Evolutionary conservation across 2,329 filamentous ascomycete genomes (phyloP).

Genomic region (Pseudogymnoascus sp.): DNA sequence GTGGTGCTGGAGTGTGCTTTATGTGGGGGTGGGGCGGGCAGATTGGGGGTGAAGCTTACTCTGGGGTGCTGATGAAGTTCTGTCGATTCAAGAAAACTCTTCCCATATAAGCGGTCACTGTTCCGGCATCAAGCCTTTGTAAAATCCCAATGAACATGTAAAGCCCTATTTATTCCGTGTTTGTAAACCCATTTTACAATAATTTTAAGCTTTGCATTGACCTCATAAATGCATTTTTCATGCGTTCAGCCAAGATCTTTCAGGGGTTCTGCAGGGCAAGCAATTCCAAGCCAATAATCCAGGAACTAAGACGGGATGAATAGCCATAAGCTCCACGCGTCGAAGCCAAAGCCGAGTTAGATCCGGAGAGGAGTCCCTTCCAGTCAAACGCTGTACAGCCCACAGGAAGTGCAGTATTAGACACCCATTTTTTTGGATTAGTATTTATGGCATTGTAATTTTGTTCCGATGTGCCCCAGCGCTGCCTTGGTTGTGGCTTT

Average conservation of each 20-base stretch:
- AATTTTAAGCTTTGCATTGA: not conserved
- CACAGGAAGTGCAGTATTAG: not conserved
- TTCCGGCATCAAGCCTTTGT: not conserved
- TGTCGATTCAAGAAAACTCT: not conserved
- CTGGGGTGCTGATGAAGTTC: not conserved
- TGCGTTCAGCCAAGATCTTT: not conserved
- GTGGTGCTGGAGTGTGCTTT: not conserved
- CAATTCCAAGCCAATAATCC: not conserved
- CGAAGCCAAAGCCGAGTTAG: not conserved
- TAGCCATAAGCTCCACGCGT: not conserved
- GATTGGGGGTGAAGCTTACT: not conserved
- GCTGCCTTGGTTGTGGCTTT: not conserved
- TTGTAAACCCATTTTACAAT: not conserved
- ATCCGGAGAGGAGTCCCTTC: not conserved
- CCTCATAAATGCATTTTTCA: not conserved
- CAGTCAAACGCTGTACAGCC: not conserved
- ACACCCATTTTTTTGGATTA: not conserved
- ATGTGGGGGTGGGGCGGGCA: not conserved
- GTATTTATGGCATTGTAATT: not conserved
- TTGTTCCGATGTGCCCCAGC: not conserved
- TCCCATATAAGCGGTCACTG: not conserved
- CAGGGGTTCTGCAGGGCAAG: not conserved
- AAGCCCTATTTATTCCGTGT: not conserved
- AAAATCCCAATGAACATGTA: not conserved
- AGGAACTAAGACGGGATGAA: too few relatives aligned